Percentiles rank a stretch among this genome's conserved stretches.
phyloP scores from a whole-genome alignment of 768 basidiomycete species.

The Tulasnella sp. region DNA sequence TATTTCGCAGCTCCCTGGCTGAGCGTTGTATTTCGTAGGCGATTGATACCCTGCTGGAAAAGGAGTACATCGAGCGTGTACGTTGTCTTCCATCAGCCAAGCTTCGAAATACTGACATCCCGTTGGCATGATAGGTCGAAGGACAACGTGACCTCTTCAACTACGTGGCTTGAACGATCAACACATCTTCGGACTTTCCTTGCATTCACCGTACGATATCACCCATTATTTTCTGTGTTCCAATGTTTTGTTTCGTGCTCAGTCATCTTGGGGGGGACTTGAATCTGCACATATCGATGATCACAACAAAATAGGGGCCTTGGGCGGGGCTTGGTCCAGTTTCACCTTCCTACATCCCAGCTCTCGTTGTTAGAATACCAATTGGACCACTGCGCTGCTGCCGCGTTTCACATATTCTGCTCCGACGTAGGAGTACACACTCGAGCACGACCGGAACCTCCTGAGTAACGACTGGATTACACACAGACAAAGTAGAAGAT shows the following conservation, averaged over 20 bases:
- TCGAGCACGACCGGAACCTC: neutral
- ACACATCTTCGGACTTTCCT: neutral
- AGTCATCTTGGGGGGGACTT: neutral
- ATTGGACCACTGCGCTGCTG: no score
- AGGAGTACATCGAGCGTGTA: slow-evolving; percentile 95
- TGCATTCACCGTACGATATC: neutral
- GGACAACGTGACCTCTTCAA: slow-evolving; percentile 86
- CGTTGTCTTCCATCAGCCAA: neutral
- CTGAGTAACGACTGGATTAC: slow-evolving; percentile 3
- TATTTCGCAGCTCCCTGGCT: neutral
- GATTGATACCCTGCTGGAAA: slow-evolving; percentile 88
- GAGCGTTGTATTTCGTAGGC: slow-evolving; percentile 44
- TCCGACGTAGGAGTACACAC: neutral
- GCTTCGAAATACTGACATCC: neutral
- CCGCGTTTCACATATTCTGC: neutral
- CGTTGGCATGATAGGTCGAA: slow-evolving; percentile 41
- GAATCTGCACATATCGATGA: neutral
- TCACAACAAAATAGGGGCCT: no score
- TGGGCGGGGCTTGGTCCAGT: neutral
- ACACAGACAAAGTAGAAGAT: slow-evolving; percentile 6
- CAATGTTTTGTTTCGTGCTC: neutral
- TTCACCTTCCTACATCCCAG: neutral
- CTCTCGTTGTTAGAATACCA: no score
- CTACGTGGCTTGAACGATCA: slow-evolving; percentile 56
- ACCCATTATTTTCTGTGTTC: neutral